These are phyloP conservation scores for Fusarium sambucinum DNA, from an alignment of 2,329 filamentous ascomycete species.

Conservation along the genomic window DNA sequence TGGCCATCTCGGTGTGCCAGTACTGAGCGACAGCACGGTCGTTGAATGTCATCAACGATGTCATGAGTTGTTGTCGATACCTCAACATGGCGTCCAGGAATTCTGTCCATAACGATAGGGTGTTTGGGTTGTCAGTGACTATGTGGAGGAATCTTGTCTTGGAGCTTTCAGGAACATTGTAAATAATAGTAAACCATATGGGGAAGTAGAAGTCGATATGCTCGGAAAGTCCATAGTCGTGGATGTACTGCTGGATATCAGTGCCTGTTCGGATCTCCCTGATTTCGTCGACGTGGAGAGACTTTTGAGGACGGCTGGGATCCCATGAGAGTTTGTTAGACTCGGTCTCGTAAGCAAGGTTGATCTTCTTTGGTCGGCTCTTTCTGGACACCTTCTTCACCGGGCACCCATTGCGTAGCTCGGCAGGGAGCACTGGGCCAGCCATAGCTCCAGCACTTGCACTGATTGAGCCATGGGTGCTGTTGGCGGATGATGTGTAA, in stretches of 20 bases:
- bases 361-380: constrained; percentile 74
- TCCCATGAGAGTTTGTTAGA: constrained; percentile 92
- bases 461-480: constrained; percentile 61
- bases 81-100: constrained; percentile 87
- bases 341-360: constrained; percentile 80
- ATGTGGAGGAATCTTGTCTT: constrained; percentile 91
- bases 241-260: constrained; percentile 88
- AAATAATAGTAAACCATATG: constrained; percentile 91
- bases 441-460: constrained; percentile 60
- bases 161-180: constrained; percentile 80
- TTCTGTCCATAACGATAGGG: constrained; percentile 82
- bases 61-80: constrained; percentile 90
- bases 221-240: constrained; percentile 80
- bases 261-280: constrained; percentile 86
- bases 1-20: constrained; percentile 87
- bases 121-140: constrained; percentile 78
- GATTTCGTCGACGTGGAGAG: constrained; percentile 95
- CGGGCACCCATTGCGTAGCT: constrained; percentile 81
- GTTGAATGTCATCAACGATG: constrained; percentile 86
- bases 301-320: constrained; percentile 79
- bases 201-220: constrained; percentile 62
- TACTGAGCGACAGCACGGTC: constrained; percentile 85
- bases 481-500: constrained; percentile 63
- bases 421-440: constrained; percentile 80
- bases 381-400: constrained; percentile 90